phyloP scores from a whole-genome alignment of 1,139 yeast species.

The Suhomyces terraborum region DNA sequence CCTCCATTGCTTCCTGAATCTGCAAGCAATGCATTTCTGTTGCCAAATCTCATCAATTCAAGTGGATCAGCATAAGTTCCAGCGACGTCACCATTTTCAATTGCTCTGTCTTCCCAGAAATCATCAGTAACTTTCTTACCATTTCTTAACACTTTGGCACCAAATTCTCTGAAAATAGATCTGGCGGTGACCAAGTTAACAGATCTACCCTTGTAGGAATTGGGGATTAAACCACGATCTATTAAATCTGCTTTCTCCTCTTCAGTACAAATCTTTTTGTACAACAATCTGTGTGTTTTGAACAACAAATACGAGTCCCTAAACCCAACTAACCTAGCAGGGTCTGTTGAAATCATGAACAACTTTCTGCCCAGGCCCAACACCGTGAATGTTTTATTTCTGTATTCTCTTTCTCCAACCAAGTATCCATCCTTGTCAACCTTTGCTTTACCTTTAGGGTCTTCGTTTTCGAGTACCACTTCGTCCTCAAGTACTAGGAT shows the following conservation, averaged over 20 bases:
- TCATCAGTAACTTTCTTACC: slow-evolving; percentile 87
- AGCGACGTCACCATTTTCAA: slow-evolving; percentile 69
- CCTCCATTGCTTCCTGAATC: slow-evolving; percentile 19
- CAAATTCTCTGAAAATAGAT: slow-evolving; percentile 88
- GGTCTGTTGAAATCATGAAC: slow-evolving; percentile 93
- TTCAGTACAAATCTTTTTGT: slow-evolving; percentile 72
- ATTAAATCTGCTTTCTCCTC: slow-evolving; percentile 84
- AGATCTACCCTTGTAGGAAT: slow-evolving; percentile 86
- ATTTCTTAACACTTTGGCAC: slow-evolving; percentile 76
- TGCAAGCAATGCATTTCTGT: slow-evolving; percentile 15
- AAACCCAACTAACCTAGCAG: slow-evolving; percentile 92
- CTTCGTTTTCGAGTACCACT: slow-evolving; percentile 70
- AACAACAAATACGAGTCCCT: slow-evolving; percentile 89
- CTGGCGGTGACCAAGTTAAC: slow-evolving; percentile 91
- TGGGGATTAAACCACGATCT: slow-evolving; percentile 79
- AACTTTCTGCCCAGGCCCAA: slow-evolving; percentile 70
- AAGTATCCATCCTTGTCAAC: slow-evolving; percentile 69
- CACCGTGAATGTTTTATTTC: slow-evolving; percentile 81
- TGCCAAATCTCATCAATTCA: slow-evolving; percentile 38
- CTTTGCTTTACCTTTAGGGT: slow-evolving; percentile 77
- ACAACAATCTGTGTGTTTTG: slow-evolving; percentile 75
- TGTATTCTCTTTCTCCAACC: slow-evolving; percentile 72
- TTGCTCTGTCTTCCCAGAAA: slow-evolving; percentile 78
- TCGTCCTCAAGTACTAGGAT: slow-evolving; percentile 74
- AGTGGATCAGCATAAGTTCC: slow-evolving; percentile 83